Evolutionary conservation across 2,329 filamentous ascomycete species (phyloP).

Genomic region (Phialophora verrucosa): DNA sequence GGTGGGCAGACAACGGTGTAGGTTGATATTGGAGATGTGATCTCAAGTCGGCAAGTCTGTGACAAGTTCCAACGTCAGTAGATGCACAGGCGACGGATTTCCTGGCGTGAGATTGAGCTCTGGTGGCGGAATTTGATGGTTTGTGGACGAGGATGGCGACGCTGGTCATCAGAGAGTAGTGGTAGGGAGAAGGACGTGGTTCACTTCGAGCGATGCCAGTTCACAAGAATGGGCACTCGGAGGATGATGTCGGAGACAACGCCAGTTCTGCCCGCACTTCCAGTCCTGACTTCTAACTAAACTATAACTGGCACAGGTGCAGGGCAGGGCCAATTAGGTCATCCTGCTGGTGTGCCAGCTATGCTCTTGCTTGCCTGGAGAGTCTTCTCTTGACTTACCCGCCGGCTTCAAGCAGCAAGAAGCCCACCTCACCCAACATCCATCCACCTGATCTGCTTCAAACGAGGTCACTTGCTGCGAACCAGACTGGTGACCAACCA

Average conservation of each 20-base stretch:
- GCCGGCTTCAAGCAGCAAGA: conserved; percentile 4
- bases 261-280: conserved; percentile 12
- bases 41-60: conserved; percentile 3
- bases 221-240: conserved; percentile 15
- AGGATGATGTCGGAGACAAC: conserved; percentile 24
- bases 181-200: conserved; percentile 8
- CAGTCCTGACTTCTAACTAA: conserved; percentile 8
- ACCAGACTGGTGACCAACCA: conserved; percentile 13
- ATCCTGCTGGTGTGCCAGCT: not conserved
- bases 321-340: not conserved
- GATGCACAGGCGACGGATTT: not conserved
- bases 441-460: conserved; percentile 19
- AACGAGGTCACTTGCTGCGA: conserved; percentile 10
- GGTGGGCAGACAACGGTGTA: not conserved
- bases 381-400: conserved; percentile 10
- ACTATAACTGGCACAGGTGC: conserved; percentile 13
- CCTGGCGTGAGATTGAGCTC: not conserved
- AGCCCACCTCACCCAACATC: conserved; percentile 11
- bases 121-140: not conserved
- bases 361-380: conserved; percentile 4
- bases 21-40: conserved; percentile 11
- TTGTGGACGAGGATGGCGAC: conserved; percentile 1
- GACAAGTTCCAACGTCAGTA: not conserved
- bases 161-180: conserved; percentile 10
- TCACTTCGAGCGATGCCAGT: conserved; percentile 4